These are phyloP conservation scores for Solanum chacoense DNA, from an alignment of 305 asterid genomes.

Conservation along the genomic window DNA sequence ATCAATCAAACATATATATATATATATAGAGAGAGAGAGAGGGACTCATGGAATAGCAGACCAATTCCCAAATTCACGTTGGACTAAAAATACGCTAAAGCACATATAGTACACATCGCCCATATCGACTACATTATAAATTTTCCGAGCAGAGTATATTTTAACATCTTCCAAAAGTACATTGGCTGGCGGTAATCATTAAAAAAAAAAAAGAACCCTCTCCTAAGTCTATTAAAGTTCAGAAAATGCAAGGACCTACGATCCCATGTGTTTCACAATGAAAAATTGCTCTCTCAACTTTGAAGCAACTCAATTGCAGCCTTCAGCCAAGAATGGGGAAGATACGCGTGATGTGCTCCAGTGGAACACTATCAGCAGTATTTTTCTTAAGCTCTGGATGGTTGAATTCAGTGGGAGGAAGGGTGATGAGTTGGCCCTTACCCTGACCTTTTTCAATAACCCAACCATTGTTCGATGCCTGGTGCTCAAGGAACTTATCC, in stretches of 20 bases:
- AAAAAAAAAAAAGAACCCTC: background rate
- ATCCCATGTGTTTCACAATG: background rate
- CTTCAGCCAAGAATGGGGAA: conserved; percentile 61
- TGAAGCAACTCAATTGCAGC: background rate
- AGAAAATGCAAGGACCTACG: background rate
- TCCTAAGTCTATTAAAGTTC: background rate
- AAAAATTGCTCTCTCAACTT: background rate
- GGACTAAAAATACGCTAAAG: too few relatives aligned
- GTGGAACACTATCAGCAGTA: conserved; percentile 40
- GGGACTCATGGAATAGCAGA: background rate
- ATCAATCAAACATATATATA: background rate
- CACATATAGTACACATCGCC: too few relatives aligned
- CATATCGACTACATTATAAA: background rate
- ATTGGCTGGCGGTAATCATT: background rate
- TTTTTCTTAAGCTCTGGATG: conserved; percentile 68
- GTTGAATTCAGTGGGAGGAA: conserved; percentile 62
- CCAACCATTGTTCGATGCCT: conserved; percentile 37
- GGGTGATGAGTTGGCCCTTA: conserved; percentile 43
- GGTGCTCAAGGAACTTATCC: conserved; percentile 54
- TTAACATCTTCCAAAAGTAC: background rate
- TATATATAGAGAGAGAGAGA: too few relatives aligned
- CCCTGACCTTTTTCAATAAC: conserved; percentile 48
- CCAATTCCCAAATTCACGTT: background rate
- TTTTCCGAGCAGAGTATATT: background rate
- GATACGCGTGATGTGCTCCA: conserved; percentile 62